Evolutionary conservation across 176 grass and related monocot species (phyloP), one percentile per base, ranked within the genome.

Genomic region (Tuctoria greenei): DNA sequence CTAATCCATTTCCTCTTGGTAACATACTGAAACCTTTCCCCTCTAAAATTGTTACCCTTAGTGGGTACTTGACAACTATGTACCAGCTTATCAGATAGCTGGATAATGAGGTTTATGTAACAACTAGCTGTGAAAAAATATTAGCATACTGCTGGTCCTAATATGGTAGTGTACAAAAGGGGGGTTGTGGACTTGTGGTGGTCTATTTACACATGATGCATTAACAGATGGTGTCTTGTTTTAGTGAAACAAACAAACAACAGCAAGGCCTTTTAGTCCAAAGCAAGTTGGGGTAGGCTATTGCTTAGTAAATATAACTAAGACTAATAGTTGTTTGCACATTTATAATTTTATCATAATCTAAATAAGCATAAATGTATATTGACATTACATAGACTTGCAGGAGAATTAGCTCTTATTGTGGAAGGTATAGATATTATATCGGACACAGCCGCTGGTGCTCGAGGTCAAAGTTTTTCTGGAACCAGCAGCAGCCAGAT

Each of bases 381-480:
- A 39, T 59, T 82, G 73, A 87, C 79, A 82, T 66, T 5, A 41
- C 18, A 82, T 82, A 52, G 34, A 82, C 52, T 40, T 87, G 79
- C 79, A 97, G 90, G 81, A 77, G 94, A 97, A 91, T 87, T 97
- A 74, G 72, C 86, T 72, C 84, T 91, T 80, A 87, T 97, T 78
- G 86, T 80, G 9, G 86, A 97, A 71, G 88, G 92, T 64, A 76
- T 91, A 23, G 81, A 67, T 35, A 82, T 91, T 68, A 79, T 72
- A 8, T 28, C 52, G 0, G 83, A 81, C 34, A 86, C 76, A 3
- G 10, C 85, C 42, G 67, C 75, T 69, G 86, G 71, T 57, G 52
- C 46, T 70, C 87, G 61, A 41, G 86, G 81, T 54, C 88, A 85
- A 82, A 93, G 84, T 81, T 81, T 73, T 20, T 24, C 78, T 61